A percentile compares a stretch with the other conserved stretches of the same genome.
Evolutionary conservation across 2,329 filamentous ascomycete genomes (phyloP).

Genomic region (Ampelomyces quisqualis): DNA sequence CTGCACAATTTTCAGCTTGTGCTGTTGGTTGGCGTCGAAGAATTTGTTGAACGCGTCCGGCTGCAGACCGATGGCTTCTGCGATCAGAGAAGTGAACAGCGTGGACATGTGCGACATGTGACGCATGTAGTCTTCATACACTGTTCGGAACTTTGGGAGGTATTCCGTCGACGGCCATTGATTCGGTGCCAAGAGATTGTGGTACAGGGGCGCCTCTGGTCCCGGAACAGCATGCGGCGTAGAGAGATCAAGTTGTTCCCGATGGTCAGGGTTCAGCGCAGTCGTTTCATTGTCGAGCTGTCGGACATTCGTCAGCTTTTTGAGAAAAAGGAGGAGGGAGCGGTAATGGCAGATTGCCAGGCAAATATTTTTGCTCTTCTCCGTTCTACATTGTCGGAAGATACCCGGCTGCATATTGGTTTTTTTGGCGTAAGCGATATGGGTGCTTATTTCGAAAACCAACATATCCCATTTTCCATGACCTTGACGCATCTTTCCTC

Average conservation of each 20-base stretch:
- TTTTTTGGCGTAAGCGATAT: constrained; percentile 2
- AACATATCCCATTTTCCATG: no score
- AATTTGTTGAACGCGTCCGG: constrained; percentile 71
- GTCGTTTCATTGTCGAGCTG: constrained; percentile 63
- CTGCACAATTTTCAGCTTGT: constrained; percentile 88
- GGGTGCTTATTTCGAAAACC: no score
- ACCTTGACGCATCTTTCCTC: neutral
- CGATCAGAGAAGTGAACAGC: constrained; percentile 75
- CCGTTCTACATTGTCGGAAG: constrained; percentile 1
- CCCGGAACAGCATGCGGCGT: constrained; percentile 70
- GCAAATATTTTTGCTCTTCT: neutral
- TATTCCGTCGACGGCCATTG: constrained; percentile 71
- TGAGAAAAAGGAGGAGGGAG: constrained; percentile 5
- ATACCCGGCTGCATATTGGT: constrained; percentile 6
- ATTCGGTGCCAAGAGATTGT: constrained; percentile 73
- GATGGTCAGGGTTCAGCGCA: constrained; percentile 72
- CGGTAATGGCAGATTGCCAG: neutral
- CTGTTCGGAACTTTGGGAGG: constrained; percentile 67
- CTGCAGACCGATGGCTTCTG: constrained; percentile 76
- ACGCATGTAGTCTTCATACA: constrained; percentile 73
- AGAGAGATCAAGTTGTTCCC: constrained; percentile 84
- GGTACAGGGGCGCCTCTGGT: constrained; percentile 65
- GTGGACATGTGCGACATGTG: constrained; percentile 73
- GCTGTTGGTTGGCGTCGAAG: constrained; percentile 71
- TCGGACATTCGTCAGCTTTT: constrained; percentile 19